A percentile compares a stretch with the other conserved stretches of the same genome.
Evolutionary conservation across 306 rosid species (phyloP).

Genomic region (Luffa aegyptiaca): DNA sequence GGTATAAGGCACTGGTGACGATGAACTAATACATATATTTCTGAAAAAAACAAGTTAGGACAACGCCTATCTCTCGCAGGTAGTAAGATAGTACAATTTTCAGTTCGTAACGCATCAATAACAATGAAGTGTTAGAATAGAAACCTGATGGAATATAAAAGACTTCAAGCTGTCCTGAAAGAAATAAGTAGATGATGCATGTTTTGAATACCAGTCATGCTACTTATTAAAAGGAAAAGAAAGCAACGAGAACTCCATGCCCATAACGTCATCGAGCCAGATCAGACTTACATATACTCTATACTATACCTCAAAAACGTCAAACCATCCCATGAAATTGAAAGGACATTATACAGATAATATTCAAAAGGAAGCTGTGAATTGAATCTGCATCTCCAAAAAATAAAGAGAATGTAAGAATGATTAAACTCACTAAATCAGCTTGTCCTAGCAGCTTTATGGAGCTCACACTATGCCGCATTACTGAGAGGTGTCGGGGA

Average conservation of each 20-base stretch:
- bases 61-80: not conserved
- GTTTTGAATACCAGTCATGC: not conserved
- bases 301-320: not conserved
- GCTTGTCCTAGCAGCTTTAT: conserved; percentile 24
- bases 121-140: not conserved
- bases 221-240: not conserved
- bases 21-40: not conserved
- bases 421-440: conserved; percentile 36
- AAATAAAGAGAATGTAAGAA: not conserved
- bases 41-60: not conserved
- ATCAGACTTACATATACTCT: not conserved
- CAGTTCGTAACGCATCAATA: not conserved
- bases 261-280: not conserved
- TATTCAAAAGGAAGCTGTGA: not conserved
- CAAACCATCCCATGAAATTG: not conserved
- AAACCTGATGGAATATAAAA: not conserved
- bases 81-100: not conserved
- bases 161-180: not conserved
- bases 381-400: not conserved
- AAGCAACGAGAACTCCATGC: not conserved
- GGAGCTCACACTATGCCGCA: conserved; percentile 52
- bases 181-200: not conserved
- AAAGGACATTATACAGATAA: not conserved
- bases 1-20: not conserved
- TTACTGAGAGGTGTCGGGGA: conserved; percentile 40